Base-by-base conservation (phyloP, 805 yeast species). In the Soucietia sequanensis region DNA sequence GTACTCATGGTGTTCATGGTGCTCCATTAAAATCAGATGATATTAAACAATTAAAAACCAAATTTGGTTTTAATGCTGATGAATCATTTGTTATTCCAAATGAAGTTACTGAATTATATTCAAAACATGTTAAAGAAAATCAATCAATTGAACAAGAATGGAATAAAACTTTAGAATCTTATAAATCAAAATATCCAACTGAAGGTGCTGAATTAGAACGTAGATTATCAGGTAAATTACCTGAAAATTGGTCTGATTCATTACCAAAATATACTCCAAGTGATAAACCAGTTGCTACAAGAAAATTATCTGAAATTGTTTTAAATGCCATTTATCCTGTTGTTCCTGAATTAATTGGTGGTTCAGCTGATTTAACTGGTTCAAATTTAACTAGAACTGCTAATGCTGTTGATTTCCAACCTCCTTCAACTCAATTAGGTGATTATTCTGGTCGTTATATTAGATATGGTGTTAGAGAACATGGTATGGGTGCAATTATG, bases 391-490 rank as follows among this genome's bases (percentile, higher is more conserved):
- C 98, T 58, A 81, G 93, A 76, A 79, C 91, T 75, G 62, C 76
- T 54, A 81, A 70, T 44, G 87, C 95, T 43, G 78, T 77, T 48
- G 96, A 90, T 68, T 91, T 90, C 90, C 96, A 93, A 78, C 86
- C 93, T 37, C 86, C 88, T 37, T 57, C 78, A 37, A 68, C 88
- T 41, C 80, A 80, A 31, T 70, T 87, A 49, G 98, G 98, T 67
- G 80, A 80, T 58, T 90, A 83, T 75, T 46, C 80, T 39, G 99
- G 99, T 62, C 83, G 96, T 63, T 91, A 91, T 75, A 75, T 91
- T 68, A 84, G 97, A 73, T 91, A 83, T 65, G 99, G 99, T 81
- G 96, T 91, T 48, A 84, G 99, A 72, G 99, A 91, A 76, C 98
- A 93, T 70, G 97, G 87, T 66, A 89, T 91, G 97, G 96, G 96